Evolutionary conservation across 352 stramenopile species (phyloP), one percentile per base, ranked within the genome.

Genomic region (Pilasporangium apinafurcum): DNA sequence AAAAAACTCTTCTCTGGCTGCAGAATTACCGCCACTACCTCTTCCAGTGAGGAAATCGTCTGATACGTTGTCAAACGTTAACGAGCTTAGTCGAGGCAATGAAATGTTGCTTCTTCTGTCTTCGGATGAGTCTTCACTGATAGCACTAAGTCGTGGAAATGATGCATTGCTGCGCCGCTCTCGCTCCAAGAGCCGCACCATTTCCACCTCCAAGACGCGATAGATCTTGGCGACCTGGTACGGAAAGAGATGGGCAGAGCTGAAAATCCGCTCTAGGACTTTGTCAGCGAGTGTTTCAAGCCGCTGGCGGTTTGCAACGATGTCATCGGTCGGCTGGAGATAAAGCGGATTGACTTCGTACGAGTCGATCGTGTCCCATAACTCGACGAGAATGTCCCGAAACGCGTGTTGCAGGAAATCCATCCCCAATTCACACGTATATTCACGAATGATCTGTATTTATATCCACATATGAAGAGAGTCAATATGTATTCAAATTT

Each of bases 221-320:
- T 90, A 90, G 54, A 90, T 73, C 55, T 83, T 84, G 48, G 77
- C 77, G 28, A 90, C 61, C 42, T 86, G 75, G 42, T 86, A 86
- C 14, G 77, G 77, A 43, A 87, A 90, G 1, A 84, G 53, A 20
- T 58, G 40, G 21, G 62, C 57, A 10, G 74, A 53, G 30, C 47
- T 56, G 31, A 79, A 81, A 18, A 90, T 68, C 3, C 39, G 37
- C 29, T 73, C 63, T 5, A 90, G 39, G 4, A 83, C 59, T 25
- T 62, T 56, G 33, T 81, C 59, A 1, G 73, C 76, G 12, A 89
- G 50, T 7, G 48, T 52, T 37, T 83, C 70, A 0, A 89, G 73
- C 2, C 57, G 57, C 37, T 53, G 29, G 36, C 82, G 74, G 41
- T 90, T 87, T 21, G 40, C 59, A 10, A 51, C 44, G 3, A 86